These are phyloP conservation scores for Aspergillus pseudotamarii DNA, from an alignment of 2,329 filamentous ascomycete genomes.

Conservation along the genomic window DNA sequence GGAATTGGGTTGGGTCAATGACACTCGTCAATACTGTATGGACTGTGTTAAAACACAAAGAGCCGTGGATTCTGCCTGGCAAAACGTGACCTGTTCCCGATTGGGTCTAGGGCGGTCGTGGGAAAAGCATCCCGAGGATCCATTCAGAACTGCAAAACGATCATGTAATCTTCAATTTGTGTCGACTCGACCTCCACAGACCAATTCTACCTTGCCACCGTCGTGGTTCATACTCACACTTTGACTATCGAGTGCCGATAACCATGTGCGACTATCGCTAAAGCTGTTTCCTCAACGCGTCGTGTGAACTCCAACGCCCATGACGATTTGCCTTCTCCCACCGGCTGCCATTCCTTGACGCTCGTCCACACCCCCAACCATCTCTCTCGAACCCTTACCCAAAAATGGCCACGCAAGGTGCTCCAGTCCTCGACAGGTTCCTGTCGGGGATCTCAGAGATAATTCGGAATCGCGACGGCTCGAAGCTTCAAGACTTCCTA, in stretches of 20 bases:
- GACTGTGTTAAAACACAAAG: too few relatives aligned
- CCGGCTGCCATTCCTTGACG: slow-evolving; percentile 5
- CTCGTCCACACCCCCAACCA: background rate
- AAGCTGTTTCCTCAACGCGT: background rate
- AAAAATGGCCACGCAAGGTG: slow-evolving; percentile 38
- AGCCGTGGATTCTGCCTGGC: background rate
- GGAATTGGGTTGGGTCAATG: too few relatives aligned
- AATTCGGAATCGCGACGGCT: slow-evolving; percentile 65
- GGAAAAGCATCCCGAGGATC: background rate
- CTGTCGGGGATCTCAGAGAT: slow-evolving; percentile 65
- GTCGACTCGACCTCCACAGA: background rate
- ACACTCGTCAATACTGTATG: too few relatives aligned
- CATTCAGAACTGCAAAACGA: background rate
- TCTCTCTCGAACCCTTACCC: background rate
- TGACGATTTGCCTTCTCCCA: background rate
- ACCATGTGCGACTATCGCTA: background rate
- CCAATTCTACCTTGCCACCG: background rate
- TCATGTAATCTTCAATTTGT: background rate
- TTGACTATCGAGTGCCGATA: too few relatives aligned
- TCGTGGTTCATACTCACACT: background rate
- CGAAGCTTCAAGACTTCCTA: slow-evolving; percentile 68
- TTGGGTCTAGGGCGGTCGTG: background rate
- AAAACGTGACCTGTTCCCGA: background rate
- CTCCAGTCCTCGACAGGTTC: slow-evolving; percentile 70
- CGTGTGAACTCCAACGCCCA: background rate